These are phyloP conservation scores for Starmerella vitae DNA, from an alignment of 805 yeast species.

Conservation along the genomic window DNA sequence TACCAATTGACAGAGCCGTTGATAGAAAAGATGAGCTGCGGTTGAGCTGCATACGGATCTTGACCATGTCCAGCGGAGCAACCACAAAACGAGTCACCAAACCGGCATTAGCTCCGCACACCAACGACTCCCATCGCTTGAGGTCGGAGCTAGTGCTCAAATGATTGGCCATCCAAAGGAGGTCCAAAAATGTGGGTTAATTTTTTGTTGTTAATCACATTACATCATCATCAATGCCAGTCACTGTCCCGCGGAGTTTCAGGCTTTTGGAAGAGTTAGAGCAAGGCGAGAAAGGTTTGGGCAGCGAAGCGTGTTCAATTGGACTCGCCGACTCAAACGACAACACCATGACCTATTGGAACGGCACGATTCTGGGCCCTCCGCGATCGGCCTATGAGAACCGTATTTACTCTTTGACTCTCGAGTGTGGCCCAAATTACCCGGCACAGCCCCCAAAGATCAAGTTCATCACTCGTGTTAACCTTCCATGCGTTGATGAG, in stretches of 20 bases:
- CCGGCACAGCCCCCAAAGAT: slow-evolving; percentile 86
- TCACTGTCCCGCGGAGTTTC: slow-evolving; percentile 64
- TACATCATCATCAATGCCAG: slow-evolving; percentile 5
- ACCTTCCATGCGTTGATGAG: slow-evolving; percentile 78
- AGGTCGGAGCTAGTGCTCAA: slow-evolving; percentile 36
- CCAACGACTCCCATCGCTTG: slow-evolving; percentile 38
- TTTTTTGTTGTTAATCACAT: background rate
- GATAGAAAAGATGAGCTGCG: slow-evolving; percentile 8
- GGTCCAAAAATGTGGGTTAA: no score
- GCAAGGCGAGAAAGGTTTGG: slow-evolving; percentile 94
- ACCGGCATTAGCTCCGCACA: slow-evolving; percentile 67
- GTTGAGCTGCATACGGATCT: slow-evolving; percentile 60
- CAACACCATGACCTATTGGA: slow-evolving; percentile 89
- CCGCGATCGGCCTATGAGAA: slow-evolving; percentile 87
- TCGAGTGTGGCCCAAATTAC: slow-evolving; percentile 70
- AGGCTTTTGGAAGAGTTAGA: slow-evolving; percentile 91
- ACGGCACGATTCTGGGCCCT: slow-evolving; percentile 95
- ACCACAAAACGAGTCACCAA: slow-evolving; percentile 44
- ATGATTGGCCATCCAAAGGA: slow-evolving; percentile 13
- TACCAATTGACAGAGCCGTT: slow-evolving; percentile 33
- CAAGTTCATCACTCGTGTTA: slow-evolving; percentile 66
- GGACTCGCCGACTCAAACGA: slow-evolving; percentile 87
- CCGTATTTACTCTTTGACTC: slow-evolving; percentile 71
- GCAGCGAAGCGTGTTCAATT: slow-evolving; percentile 92
- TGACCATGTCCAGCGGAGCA: slow-evolving; percentile 70